A percentile compares a stretch with the other conserved stretches of the same genome.
Conservation (phyloP, 345 rosid genomes). For the Melaleuca quinquenervia region DNA sequence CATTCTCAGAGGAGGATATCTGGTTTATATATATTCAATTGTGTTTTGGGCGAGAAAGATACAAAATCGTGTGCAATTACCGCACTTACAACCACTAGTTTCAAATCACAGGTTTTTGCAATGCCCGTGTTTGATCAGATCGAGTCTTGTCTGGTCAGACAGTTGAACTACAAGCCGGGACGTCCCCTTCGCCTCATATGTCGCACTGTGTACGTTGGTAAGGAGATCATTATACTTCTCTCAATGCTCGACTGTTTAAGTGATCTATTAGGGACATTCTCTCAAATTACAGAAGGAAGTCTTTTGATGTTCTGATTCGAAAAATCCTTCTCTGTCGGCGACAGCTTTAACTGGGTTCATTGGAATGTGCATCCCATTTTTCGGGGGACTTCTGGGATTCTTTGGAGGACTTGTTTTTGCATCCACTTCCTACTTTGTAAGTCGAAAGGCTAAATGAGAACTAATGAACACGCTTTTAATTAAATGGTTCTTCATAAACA, state of each 20-base stretch:
- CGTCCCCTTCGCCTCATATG: slow-evolving; percentile 27
- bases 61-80: background rate
- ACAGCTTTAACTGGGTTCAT: slow-evolving; percentile 56
- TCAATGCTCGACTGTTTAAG: background rate
- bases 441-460: background rate
- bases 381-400: slow-evolving; percentile 64
- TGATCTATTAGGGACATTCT: background rate
- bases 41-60: background rate
- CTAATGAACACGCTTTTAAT: background rate
- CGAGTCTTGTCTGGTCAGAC: slow-evolving; percentile 47
- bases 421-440: slow-evolving; percentile 70
- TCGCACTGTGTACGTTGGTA: slow-evolving; percentile 51
- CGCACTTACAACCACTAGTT: background rate
- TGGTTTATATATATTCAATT: background rate
- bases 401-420: slow-evolving; percentile 81
- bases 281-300: background rate
- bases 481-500: background rate
- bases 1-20: background rate
- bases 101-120: slow-evolving; percentile 32
- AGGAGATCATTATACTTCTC: background rate
- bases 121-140: slow-evolving; percentile 74
- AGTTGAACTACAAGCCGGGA: slow-evolving; percentile 28
- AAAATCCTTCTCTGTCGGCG: background rate
- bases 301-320: background rate
- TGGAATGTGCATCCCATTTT: slow-evolving; percentile 64